Base-by-base conservation (phyloP, 768 basidiomycete species). In the Mycena indigotica region DNA sequence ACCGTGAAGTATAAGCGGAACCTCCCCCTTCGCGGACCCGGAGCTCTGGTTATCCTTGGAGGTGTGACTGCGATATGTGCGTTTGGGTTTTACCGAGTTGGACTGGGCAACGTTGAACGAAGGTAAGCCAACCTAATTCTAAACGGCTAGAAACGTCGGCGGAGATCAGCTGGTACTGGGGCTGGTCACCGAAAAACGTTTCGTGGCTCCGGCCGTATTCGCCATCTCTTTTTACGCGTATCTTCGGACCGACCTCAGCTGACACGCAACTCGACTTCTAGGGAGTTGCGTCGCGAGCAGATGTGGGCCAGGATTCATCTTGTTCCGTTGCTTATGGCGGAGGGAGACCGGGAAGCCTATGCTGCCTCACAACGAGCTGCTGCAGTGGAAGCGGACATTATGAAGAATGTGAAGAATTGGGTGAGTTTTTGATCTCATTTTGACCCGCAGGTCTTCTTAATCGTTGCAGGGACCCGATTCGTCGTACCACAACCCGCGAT, bases 301-400 rank as follows among this genome's bases (percentile, higher is more conserved):
- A 85, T 86, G 30, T 98, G 96, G 96, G 91, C 95, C 57, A 85
- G 96, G 62, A 94, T 99, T 69, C 87, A 98, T 77, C 83, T 97
- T 29, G 88, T 95, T 28, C 97, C 96, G 10, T 72, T 98, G 56
- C 81, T 99, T 45, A 80, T 95, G 65, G 96, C 96, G 35, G 96
- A 99, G 72, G 87, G 87, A 3, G 96, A 99, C 77, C 88, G 97
- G 54, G 93, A 95, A 71, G 79, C 82, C 55, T 94, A 91, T 77
- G 82, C 93, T 58, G 84, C 92, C 35, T 76, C 87, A 67, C 83
- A 87, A 68, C 93, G 91, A n/a, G 86, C 85, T 49, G 50, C 88
- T 53, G 87, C 77, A 25, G 75, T 93, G 45, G 97, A 98, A 75
- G 80, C 78, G 74, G 90, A 86, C 75, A 93, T 98, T 67, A 98